A percentile compares a stretch with the other conserved stretches of the same genome.
phyloP scores from a whole-genome alignment of 2,329 filamentous ascomycete genomes.

The Triangularia verruculosa region DNA sequence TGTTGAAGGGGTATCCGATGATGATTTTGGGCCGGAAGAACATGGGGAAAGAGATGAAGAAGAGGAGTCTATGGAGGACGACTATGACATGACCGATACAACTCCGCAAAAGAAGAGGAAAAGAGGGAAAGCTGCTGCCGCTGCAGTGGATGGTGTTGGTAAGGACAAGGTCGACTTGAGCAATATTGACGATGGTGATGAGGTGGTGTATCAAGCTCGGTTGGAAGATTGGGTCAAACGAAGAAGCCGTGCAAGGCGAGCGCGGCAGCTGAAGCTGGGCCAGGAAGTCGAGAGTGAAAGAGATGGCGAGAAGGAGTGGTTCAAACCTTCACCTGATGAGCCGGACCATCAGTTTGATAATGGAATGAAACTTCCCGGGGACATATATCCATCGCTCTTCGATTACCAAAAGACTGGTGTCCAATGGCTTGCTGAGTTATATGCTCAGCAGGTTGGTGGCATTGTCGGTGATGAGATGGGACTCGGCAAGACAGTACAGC shows the following conservation, averaged over 20 bases:
- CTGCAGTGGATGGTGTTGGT: constrained; percentile 37
- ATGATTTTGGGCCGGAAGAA: constrained; percentile 41
- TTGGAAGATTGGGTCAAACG: constrained; percentile 70
- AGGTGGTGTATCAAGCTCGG: constrained; percentile 72
- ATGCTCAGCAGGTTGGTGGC: constrained; percentile 83
- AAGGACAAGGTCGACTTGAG: constrained; percentile 48
- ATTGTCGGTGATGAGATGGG: constrained; percentile 99
- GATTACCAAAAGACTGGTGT: constrained; percentile 97
- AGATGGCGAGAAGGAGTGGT: constrained; percentile 69
- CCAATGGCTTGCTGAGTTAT: constrained; percentile 92
- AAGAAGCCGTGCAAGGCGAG: constrained; percentile 41
- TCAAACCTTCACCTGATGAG: constrained; percentile 79
- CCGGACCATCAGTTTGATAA: constrained; percentile 73
- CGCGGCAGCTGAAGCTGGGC: constrained; percentile 34
- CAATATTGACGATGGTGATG: constrained; percentile 83
- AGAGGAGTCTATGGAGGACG: constrained; percentile 34
- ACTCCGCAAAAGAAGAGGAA: constrained; percentile 36
- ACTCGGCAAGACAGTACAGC: constrained; percentile 81
- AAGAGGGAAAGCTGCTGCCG: constrained; percentile 38
- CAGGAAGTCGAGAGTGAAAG: constrained; percentile 42
- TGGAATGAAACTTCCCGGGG: constrained; percentile 78
- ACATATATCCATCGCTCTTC: constrained; percentile 89
- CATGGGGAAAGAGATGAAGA: constrained; percentile 29
- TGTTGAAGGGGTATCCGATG: constrained; percentile 37
- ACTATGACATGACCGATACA: constrained; percentile 40